A percentile compares a stretch with the other conserved stretches of the same genome.
Conservation (phyloP, 805 yeast genomes). For the Candida sakaeoensis region DNA sequence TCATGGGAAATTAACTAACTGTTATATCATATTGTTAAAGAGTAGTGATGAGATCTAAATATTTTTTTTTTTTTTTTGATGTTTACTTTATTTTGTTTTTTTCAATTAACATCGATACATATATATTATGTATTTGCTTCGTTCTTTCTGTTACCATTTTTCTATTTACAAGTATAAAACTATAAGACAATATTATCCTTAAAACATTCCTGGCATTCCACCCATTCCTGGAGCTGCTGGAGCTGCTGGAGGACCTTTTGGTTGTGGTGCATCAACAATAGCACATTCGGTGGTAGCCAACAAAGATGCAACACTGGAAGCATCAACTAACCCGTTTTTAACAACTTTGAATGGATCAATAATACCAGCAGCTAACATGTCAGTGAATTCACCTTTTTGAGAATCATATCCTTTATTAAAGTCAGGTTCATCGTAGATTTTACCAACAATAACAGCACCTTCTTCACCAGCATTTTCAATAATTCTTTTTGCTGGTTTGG, state of each 20-base stretch:
- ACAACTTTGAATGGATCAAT: constrained; percentile 98
- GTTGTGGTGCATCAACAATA: constrained; percentile 91
- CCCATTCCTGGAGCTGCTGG: constrained; percentile 49
- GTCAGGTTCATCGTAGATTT: constrained; percentile 62
- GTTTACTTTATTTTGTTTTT: neutral
- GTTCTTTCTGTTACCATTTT: too few species aligned
- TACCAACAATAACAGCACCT: constrained; percentile 95
- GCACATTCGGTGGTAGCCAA: constrained; percentile 99
- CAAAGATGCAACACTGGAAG: constrained; percentile 95
- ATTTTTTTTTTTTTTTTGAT: constrained; percentile 7
- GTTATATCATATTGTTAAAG: constrained; percentile 7
- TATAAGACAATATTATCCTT: constrained; percentile 5
- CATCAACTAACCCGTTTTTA: constrained; percentile 91
- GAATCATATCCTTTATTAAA: constrained; percentile 92
- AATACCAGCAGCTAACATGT: constrained; percentile 95
- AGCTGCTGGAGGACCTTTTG: constrained; percentile 49
- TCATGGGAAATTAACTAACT: neutral
- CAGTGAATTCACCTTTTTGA: constrained; percentile 87
- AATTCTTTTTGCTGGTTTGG: constrained; percentile 93
- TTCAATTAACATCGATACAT: neutral
- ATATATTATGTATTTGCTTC: too few species aligned
- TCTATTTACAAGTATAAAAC: constrained; percentile 7
- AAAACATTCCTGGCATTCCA: constrained; percentile 33
- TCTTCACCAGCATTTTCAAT: constrained; percentile 97
- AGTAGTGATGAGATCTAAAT: neutral